A percentile compares a stretch with the other conserved stretches of the same genome.
phyloP scores from a whole-genome alignment of 192 early-diverging fungal genomes.

The Diversispora eburnea region DNA sequence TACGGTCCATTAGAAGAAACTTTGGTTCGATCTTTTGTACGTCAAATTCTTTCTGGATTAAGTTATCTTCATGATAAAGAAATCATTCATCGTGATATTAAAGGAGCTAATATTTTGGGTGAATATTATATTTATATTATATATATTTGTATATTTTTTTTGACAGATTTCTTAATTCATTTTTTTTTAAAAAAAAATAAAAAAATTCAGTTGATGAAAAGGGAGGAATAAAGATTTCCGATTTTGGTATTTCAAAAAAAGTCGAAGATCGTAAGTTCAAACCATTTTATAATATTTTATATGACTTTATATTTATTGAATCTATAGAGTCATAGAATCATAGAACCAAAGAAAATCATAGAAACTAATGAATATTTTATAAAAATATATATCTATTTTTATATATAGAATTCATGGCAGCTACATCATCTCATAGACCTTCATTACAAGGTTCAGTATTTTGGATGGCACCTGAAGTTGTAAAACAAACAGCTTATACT shows the following conservation, averaged over 20 bases:
- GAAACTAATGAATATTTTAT: not conserved
- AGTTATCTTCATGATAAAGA: constrained; percentile 90
- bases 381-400: not conserved
- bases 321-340: no score
- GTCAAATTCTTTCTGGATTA: constrained; percentile 89
- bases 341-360: no score
- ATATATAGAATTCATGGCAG: constrained; percentile 23
- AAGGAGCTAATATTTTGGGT: constrained; percentile 89
- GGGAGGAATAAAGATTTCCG: constrained; percentile 94
- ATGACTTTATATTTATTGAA: not conserved
- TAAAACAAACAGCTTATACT: constrained; percentile 88
- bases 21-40: constrained; percentile 78
- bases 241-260: constrained; percentile 99
- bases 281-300: not conserved
- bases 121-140: constrained; percentile 25
- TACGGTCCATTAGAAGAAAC: constrained; percentile 87
- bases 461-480: constrained; percentile 99
- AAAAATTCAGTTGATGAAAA: constrained; percentile 69
- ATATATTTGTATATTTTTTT: no score
- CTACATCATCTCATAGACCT: constrained; percentile 46
- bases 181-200: not conserved
- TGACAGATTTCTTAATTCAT: no score
- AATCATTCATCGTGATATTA: constrained; percentile 98
- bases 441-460: constrained; percentile 94
- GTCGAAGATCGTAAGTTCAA: constrained; percentile 65